Conservation (phyloP, 73 alveolate species). For the Symbiodinium pilosum region DNA sequence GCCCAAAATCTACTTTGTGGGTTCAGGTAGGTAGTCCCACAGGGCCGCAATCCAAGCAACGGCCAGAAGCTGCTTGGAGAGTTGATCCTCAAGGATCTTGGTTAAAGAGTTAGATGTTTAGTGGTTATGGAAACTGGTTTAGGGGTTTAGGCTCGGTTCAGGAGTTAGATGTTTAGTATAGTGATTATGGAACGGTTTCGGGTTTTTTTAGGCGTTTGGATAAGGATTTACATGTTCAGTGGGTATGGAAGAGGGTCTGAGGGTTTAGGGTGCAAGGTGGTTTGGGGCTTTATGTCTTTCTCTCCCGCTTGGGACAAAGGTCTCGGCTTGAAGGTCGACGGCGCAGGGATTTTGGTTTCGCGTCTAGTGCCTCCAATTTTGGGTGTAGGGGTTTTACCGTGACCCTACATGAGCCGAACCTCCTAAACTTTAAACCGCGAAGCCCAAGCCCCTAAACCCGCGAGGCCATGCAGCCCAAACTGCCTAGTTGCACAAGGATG, state of each 20-base stretch:
- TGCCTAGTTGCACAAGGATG: no score
- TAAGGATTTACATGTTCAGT: not conserved
- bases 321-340: no score
- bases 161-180: no score
- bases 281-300: not conserved
- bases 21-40: no score
- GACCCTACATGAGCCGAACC: no score
- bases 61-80: constrained; percentile 14
- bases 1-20: no score
- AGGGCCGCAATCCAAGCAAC: not conserved
- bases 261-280: not conserved
- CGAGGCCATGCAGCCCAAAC: not conserved
- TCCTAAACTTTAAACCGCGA: not conserved
- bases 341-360: no score
- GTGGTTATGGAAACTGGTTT: not conserved
- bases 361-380: no score
- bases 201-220: not conserved
- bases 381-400: no score
- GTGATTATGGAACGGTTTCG: no score
- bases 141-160: not conserved
- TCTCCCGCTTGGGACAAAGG: not conserved
- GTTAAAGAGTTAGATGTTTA: not conserved
- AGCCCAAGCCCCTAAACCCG: not conserved
- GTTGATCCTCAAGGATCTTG: not conserved
- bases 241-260: not conserved